Evolutionary conservation across 805 yeast genomes (phyloP).

Genomic region (Kuraishia piskuri): DNA sequence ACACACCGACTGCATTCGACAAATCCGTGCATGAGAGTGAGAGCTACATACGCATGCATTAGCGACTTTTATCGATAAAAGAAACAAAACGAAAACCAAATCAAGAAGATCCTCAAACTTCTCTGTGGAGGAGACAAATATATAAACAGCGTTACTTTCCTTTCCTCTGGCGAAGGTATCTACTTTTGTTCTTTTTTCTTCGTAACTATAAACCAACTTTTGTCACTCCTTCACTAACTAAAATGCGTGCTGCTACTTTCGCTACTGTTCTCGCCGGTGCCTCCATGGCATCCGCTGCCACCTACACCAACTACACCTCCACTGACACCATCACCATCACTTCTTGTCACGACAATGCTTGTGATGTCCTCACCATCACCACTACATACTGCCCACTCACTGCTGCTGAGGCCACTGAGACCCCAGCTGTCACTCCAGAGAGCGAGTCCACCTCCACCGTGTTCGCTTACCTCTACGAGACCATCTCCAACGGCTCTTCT

Average conservation of each 20-base stretch:
- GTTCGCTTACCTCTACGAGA: background rate
- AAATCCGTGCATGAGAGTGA: background rate
- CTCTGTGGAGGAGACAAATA: background rate
- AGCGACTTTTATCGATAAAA: background rate
- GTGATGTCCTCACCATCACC: slow-evolving; percentile 18
- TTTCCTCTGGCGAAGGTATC: too few species aligned
- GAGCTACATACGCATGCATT: background rate
- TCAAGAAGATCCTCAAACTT: background rate
- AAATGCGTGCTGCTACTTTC: slow-evolving; percentile 3
- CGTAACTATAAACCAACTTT: background rate
- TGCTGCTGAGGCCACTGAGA: slow-evolving; percentile 4
- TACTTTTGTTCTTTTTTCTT: background rate
- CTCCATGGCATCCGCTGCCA: slow-evolving; percentile 1
- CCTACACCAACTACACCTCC: slow-evolving; percentile 3
- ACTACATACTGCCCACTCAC: slow-evolving; percentile 17
- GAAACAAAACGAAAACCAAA: background rate
- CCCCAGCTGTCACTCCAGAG: slow-evolving; percentile 1
- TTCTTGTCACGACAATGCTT: slow-evolving; percentile 22
- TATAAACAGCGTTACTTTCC: background rate
- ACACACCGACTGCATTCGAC: background rate
- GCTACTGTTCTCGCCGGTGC: background rate
- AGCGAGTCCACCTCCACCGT: slow-evolving; percentile 2
- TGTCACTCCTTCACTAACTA: background rate
- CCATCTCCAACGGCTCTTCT: background rate
- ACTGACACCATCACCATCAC: slow-evolving; percentile 19